Evolutionary conservation across 805 yeast species (phyloP), one percentile per base, ranked within the genome.

Genomic region (Suhomyces emberorum): DNA sequence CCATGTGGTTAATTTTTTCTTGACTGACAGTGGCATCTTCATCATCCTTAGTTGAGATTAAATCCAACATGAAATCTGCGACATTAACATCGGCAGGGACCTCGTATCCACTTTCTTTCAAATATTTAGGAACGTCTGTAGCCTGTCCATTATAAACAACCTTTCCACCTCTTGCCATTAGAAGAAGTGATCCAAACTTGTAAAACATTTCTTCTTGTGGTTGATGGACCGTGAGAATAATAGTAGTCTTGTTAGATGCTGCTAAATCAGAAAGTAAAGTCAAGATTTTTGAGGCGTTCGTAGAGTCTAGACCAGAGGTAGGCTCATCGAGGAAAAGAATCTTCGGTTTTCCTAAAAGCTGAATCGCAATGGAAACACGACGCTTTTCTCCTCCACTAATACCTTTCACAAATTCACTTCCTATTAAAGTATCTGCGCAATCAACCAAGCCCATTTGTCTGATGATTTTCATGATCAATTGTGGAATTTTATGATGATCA

Each of bases 251-350:
- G 5, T 81, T 77, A 20, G 70, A 73, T 2, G 43, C 51, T 2
- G 88, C 76, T 24, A 88, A 57, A 3, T 68, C 65, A 34, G 76
- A 66, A 39, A 87, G 63, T 26, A 87, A 74, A 20, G 70, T 64
- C 27, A 88, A 55, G 23, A 87, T 82, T 2, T 85, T 74, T 1
- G 76, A 70, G 0, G 95, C 83, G 0, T 93, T 85, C 39, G 84
- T 77, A 9, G 89, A 77, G 52, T 88, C 96, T 17, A 88, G 67
- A 0, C 96, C 96, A 4, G 95, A 84, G 0, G 95, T 88, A 2
- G 96, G 95, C 52, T 88, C 96, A 58, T 88, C 96, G 16, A 88
- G 58, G 33, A 88, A 70, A 23, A 88, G 55, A 25, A 88, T 69
- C 38, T 79, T 78, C 0, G 95, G 91, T 38, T 78, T 78, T 40